phyloP scores from a whole-genome alignment of 2,329 filamentous ascomycete genomes.

The Aschersonia sp. region DNA sequence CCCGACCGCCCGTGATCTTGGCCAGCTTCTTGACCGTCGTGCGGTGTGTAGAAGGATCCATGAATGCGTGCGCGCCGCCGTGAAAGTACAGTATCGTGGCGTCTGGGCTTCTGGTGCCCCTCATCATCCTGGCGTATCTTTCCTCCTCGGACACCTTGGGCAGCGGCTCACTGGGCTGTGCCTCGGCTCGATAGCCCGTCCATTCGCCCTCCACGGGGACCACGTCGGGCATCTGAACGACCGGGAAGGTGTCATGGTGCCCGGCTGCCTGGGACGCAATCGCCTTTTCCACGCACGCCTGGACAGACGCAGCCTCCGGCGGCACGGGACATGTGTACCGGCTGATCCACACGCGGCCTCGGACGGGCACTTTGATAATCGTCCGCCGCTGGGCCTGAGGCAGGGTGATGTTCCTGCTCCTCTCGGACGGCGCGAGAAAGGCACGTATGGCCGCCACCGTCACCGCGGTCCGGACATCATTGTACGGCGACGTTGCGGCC shows the following conservation, averaged over 20 bases:
- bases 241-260: slow-evolving; percentile 4
- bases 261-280: slow-evolving; percentile 22
- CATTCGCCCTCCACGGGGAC: slow-evolving; percentile 55
- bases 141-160: slow-evolving; percentile 45
- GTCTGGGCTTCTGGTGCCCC: slow-evolving; percentile 43
- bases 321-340: slow-evolving; percentile 50
- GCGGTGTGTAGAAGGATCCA: slow-evolving; percentile 56
- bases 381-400: slow-evolving; percentile 48
- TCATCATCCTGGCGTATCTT: slow-evolving; percentile 52
- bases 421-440: slow-evolving; percentile 29
- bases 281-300: slow-evolving; percentile 41
- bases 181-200: slow-evolving; percentile 53
- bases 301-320: slow-evolving; percentile 32
- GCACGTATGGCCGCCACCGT: slow-evolving; percentile 58
- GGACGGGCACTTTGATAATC: slow-evolving; percentile 50
- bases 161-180: slow-evolving; percentile 29
- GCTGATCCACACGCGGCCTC: slow-evolving; percentile 70
- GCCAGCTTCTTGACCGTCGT: slow-evolving; percentile 43
- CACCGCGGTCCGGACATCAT: slow-evolving; percentile 64
- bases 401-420: slow-evolving; percentile 31
- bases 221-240: slow-evolving; percentile 31
- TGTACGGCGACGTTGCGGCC: slow-evolving; percentile 58
- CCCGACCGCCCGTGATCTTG: slow-evolving; percentile 49
- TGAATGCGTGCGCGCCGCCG: slow-evolving; percentile 59
- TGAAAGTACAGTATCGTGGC: slow-evolving; percentile 60